phyloP scores from a whole-genome alignment of 495 filamentous ascomycete genomes.

The Tuber microsphaerosporum region DNA sequence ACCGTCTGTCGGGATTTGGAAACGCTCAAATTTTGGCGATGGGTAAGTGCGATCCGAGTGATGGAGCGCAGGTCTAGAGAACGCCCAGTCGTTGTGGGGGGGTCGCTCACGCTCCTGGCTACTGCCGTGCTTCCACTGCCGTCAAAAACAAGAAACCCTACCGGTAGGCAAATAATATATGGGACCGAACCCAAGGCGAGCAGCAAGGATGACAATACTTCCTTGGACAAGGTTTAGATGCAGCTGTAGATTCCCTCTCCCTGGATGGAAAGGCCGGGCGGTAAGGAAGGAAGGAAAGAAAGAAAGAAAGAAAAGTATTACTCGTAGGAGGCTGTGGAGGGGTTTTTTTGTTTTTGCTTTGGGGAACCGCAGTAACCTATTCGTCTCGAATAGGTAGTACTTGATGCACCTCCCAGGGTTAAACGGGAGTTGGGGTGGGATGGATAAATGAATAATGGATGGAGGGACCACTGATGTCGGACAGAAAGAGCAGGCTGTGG shows the following conservation, averaged over 20 bases:
- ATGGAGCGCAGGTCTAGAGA: slow-evolving; percentile 18
- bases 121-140: slow-evolving; percentile 4
- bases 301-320: slow-evolving; percentile 19
- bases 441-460: slow-evolving; percentile 28
- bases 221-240: slow-evolving; percentile 19
- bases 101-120: not conserved
- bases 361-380: slow-evolving; percentile 12
- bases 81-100: slow-evolving; percentile 17
- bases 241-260: slow-evolving; percentile 20
- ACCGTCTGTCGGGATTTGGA: slow-evolving; percentile 36
- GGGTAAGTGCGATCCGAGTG: slow-evolving; percentile 25
- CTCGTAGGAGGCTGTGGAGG: slow-evolving; percentile 15
- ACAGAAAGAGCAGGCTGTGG: slow-evolving; percentile 18
- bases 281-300: slow-evolving; percentile 11
- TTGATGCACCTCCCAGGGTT: slow-evolving; percentile 23
- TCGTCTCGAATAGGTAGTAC: not conserved
- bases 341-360: slow-evolving; percentile 28
- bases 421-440: slow-evolving; percentile 19
- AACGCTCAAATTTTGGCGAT: slow-evolving; percentile 17
- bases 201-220: slow-evolving; percentile 28
- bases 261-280: slow-evolving; percentile 6
- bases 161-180: not conserved
- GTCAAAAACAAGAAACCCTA: not conserved
- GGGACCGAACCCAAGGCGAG: slow-evolving; percentile 13
- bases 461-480: slow-evolving; percentile 16